Conservation (phyloP, 495 filamentous ascomycete species). For the Lichenothelia convexa region DNA sequence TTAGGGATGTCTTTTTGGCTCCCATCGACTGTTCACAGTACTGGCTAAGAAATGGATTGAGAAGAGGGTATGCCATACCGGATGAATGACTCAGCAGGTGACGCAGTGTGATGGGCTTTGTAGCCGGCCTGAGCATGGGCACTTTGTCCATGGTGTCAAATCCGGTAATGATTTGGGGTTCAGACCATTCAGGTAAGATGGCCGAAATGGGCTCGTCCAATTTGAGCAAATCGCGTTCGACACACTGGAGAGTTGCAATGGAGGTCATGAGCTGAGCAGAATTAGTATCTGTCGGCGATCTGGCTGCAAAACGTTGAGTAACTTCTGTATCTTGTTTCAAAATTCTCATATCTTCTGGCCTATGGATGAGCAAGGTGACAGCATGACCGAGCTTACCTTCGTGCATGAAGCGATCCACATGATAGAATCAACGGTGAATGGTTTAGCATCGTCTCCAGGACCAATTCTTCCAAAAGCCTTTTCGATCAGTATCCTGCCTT, state of each 20-base stretch:
- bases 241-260: slow-evolving; percentile 16
- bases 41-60: slow-evolving; percentile 1
- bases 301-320: background rate
- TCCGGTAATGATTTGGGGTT: slow-evolving; percentile 12
- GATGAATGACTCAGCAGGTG: slow-evolving; percentile 11
- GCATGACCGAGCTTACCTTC: background rate
- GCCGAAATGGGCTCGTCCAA: slow-evolving; percentile 16
- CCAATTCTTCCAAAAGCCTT: background rate
- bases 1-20: background rate
- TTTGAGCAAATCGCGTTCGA: slow-evolving; percentile 16
- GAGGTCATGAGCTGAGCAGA: slow-evolving; percentile 15
- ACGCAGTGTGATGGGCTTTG: slow-evolving; percentile 8
- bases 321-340: background rate
- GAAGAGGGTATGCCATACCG: slow-evolving; percentile 7
- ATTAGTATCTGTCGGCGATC: slow-evolving; percentile 2
- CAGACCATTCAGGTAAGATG: slow-evolving; percentile 14
- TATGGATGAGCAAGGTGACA: background rate
- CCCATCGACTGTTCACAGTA: background rate
- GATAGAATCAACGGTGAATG: background rate
- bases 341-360: background rate
- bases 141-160: slow-evolving; percentile 6
- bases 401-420: background rate
- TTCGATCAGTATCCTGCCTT: background rate
- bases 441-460: background rate
- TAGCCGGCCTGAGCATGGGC: slow-evolving; percentile 7